phyloP scores from a whole-genome alignment of 2,329 filamentous ascomycete species.

The Apiospora aurea region DNA sequence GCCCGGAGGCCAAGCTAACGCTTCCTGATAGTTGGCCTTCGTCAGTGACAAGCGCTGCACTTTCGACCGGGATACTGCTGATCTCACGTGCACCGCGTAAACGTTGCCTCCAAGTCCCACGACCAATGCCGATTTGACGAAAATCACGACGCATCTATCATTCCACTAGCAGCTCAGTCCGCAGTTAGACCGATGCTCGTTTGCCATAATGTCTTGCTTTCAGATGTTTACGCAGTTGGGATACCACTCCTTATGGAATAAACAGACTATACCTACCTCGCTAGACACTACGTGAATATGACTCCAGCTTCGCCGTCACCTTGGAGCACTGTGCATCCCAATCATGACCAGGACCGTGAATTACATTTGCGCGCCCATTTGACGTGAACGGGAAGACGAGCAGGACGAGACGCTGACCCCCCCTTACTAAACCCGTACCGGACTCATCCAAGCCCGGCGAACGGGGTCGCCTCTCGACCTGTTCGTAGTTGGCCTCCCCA shows the following conservation, averaged over 20 bases:
- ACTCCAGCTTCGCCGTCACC: too few species aligned
- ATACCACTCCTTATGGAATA: not conserved
- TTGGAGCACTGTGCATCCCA: too few species aligned
- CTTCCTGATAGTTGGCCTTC: not conserved
- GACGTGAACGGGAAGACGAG: not conserved
- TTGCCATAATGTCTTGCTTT: not conserved
- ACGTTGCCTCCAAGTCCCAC: not conserved
- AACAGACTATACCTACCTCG: not conserved
- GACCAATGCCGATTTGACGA: not conserved
- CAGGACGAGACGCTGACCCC: not conserved
- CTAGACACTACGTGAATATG: not conserved
- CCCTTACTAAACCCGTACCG: too few species aligned
- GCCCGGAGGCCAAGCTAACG: not conserved
- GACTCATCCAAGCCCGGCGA: not conserved
- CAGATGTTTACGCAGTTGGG: not conserved
- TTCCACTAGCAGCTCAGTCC: not conserved
- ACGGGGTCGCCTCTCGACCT: not conserved
- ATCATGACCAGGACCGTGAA: too few species aligned
- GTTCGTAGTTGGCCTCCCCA: too few species aligned
- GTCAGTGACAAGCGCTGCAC: slow-evolving; percentile 20
- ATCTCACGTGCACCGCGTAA: slow-evolving; percentile 17
- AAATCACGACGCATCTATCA: not conserved
- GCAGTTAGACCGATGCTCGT: not conserved
- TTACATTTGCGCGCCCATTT: too few species aligned
- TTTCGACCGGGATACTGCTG: slow-evolving; percentile 3